Base-by-base conservation (phyloP, 305 asterid genomes). In the Rubia tinctorum region DNA sequence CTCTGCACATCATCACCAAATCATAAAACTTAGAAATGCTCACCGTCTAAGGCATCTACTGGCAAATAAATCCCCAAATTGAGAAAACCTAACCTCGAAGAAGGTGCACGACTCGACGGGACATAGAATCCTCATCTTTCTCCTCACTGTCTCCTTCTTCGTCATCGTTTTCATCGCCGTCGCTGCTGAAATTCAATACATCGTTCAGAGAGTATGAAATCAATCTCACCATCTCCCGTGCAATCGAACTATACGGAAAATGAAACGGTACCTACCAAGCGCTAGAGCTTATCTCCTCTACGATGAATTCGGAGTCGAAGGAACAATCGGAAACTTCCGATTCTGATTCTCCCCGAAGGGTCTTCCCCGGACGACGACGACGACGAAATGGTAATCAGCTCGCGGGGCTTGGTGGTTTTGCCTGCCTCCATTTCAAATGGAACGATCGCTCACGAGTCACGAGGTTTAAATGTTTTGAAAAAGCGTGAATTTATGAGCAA, bases 81-180 rank as follows among this genome's bases (percentile, higher is more conserved):
- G 9, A 66, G 11, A 66, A 71, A 22, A 74, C 47, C 75, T n/a
- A 56, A 88, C 96, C 94, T 83, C 68, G 84, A 74, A 90, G 80
- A 17, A 72, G 77, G 15, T 74, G 83, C 64, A 74, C 58, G 58
- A 84, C 84, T 83, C 76, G 82, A 69, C 68, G 63, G 78, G 67
- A 83, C 66, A 78, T 63, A 11, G 80, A 82, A n/a, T 79, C 84
- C 47, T 70, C 77, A 18, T 66, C 80, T 12, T 63, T 71, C 23
- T 64, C 71, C 58, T 68, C 47, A 55, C 27, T 49, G 39, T 62
- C 82, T n/a, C 75, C 82, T 62, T 82, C 87, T 55, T 68, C 76
- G 69, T 66, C 69, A 68, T 82, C 69, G 70, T 42, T 66, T 53
- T 72, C 72, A 20, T 66, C 73, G 25, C 61, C 74, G 5, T 55